Conservation (phyloP, 345 rosid species). For the Corchorus capsularis region DNA sequence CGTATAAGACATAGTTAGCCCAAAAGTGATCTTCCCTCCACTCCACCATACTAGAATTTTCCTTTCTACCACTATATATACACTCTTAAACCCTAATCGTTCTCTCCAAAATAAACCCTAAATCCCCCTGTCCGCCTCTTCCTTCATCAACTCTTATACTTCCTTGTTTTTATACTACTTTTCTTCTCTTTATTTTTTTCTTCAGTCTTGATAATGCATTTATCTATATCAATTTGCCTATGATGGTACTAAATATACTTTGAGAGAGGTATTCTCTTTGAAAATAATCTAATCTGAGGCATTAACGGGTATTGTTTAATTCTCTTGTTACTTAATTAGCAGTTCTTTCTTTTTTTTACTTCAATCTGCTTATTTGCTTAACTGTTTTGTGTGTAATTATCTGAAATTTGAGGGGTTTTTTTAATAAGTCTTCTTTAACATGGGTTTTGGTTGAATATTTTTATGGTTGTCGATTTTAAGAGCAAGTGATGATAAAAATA, state of each 20-base stretch:
- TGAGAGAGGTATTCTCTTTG: slow-evolving; percentile 41
- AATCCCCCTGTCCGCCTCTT: too few species aligned
- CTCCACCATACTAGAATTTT: not conserved
- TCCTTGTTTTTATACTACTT: not conserved
- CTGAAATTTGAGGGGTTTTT: not conserved
- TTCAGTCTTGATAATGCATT: too few species aligned
- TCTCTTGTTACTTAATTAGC: not conserved
- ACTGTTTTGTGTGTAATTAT: not conserved
- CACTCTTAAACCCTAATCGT: not conserved
- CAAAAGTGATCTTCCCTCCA: too few species aligned
- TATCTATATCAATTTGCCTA: too few species aligned
- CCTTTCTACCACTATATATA: not conserved
- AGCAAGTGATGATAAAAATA: not conserved
- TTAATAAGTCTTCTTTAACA: too few species aligned
- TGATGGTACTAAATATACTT: slow-evolving; percentile 73
- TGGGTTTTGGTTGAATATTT: not conserved
- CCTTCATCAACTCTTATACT: too few species aligned
- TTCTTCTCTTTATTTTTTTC: accelerated
- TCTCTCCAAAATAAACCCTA: not conserved
- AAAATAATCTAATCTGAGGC: slow-evolving; percentile 46
- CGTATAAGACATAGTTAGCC: too few species aligned
- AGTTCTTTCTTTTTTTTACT: not conserved
- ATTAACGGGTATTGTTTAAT: not conserved
- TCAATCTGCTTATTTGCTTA: not conserved
- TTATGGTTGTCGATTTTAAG: not conserved